Conservation (phyloP, 1,139 yeast species). For the Magnusiomyces ingens region DNA sequence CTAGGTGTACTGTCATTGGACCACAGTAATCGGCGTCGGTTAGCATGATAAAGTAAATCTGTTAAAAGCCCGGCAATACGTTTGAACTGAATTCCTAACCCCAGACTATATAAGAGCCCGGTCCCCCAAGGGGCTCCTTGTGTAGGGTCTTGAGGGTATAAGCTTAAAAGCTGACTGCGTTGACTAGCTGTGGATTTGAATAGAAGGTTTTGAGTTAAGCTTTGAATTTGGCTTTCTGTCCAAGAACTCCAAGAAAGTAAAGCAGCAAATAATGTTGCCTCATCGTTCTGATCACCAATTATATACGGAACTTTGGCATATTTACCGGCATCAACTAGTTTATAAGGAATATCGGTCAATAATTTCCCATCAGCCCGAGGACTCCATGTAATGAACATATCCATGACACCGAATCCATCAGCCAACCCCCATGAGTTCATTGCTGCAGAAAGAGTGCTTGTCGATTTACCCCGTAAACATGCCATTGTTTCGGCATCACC, state of each 20-base stretch:
- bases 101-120: conserved; percentile 16
- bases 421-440: conserved; percentile 11
- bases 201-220: conserved; percentile 11
- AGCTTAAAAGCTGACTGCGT: conserved; percentile 7
- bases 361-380: conserved; percentile 1
- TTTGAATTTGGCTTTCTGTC: conserved; percentile 6
- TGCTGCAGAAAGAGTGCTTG: conserved; percentile 14
- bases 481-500: conserved; percentile 14
- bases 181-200: conserved; percentile 5
- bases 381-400: conserved; percentile 13
- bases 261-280: conserved; percentile 18
- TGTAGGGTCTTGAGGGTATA: conserved; percentile 18
- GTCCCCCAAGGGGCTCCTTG: conserved; percentile 19
- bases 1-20: conserved; percentile 3
- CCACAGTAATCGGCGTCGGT: conserved; percentile 15
- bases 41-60: conserved; percentile 20
- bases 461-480: conserved; percentile 20
- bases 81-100: conserved; percentile 20
- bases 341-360: conserved; percentile 8
- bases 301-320: conserved; percentile 18
- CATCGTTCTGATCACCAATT: conserved; percentile 18
- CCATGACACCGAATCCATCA: conserved; percentile 10
- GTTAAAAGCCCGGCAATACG: conserved; percentile 21
- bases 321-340: conserved; percentile 13
- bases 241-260: neutral